Conservation (phyloP, 2,329 filamentous ascomycete species). For the Phialophora expanda region DNA sequence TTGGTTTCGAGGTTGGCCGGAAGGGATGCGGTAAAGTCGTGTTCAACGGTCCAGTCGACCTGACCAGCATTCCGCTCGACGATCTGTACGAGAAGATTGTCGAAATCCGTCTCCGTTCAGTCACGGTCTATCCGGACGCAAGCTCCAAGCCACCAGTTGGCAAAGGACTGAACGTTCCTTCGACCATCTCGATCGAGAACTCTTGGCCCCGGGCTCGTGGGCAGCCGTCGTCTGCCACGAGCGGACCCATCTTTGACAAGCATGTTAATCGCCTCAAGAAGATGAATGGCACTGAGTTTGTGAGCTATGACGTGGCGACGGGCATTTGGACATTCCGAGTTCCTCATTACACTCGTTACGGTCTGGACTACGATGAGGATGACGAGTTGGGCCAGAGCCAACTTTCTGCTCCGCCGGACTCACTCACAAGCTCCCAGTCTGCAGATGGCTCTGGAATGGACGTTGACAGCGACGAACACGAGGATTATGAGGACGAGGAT, state of each 20-base stretch:
- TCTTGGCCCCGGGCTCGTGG: constrained; percentile 82
- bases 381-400: constrained; percentile 58
- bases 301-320: constrained; percentile 76
- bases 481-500: constrained; percentile 53
- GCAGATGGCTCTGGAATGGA: constrained; percentile 38
- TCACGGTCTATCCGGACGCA: constrained; percentile 82
- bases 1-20: constrained; percentile 80
- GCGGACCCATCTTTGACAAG: constrained; percentile 72
- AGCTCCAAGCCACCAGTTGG: constrained; percentile 81
- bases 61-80: constrained; percentile 78
- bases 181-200: constrained; percentile 84
- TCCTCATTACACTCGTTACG: constrained; percentile 97
- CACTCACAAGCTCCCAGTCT: constrained; percentile 34
- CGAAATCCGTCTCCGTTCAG: constrained; percentile 74
- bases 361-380: constrained; percentile 79
- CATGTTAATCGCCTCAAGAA: constrained; percentile 81
- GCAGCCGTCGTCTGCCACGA: constrained; percentile 63
- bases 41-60: constrained; percentile 82
- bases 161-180: constrained; percentile 89
- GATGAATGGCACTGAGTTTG: constrained; percentile 79
- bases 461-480: constrained; percentile 40
- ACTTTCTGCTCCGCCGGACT: constrained; percentile 59
- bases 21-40: constrained; percentile 78
- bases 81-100: constrained; percentile 80
- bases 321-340: constrained; percentile 92